Evolutionary conservation across 2,329 filamentous ascomycete genomes (phyloP).

Genomic region (Colletotrichum eremochloae): DNA sequence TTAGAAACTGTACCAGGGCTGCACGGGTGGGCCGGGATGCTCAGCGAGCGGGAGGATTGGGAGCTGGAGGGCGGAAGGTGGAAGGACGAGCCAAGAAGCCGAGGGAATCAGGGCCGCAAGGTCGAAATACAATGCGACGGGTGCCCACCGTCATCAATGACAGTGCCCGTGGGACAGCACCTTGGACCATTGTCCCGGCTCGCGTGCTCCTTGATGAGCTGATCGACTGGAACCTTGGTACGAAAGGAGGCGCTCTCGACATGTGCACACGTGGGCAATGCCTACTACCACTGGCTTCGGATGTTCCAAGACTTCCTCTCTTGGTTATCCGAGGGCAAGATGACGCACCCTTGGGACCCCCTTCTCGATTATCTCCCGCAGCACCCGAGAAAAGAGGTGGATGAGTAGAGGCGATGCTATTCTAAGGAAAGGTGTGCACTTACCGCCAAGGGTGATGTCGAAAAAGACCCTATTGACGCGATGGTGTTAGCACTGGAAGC

Average conservation of each 20-base stretch:
- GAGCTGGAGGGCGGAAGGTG: not conserved
- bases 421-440: slow-evolving; percentile 13
- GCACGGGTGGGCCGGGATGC: not conserved
- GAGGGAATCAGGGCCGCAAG: not conserved
- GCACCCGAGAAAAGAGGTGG: slow-evolving; percentile 4
- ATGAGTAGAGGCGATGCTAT: slow-evolving; percentile 48
- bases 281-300: slow-evolving; percentile 17
- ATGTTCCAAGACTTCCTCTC: not conserved
- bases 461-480: slow-evolving; percentile 72
- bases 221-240: not conserved
- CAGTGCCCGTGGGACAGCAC: not conserved
- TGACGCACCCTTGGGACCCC: not conserved
- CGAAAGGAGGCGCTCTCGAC: slow-evolving; percentile 3
- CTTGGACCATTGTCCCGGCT: not conserved
- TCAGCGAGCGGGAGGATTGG: not conserved
- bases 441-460: slow-evolving; percentile 83
- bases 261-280: slow-evolving; percentile 9
- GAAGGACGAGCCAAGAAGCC: not conserved
- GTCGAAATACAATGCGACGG: not conserved
- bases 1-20: not conserved
- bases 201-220: not conserved
- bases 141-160: no score
- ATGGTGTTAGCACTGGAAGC: slow-evolving; percentile 29
- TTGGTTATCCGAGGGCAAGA: slow-evolving; percentile 4
- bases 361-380: not conserved